Conservation (phyloP, 768 basidiomycete species). For the Lanmaoa pseudosensibilis region DNA sequence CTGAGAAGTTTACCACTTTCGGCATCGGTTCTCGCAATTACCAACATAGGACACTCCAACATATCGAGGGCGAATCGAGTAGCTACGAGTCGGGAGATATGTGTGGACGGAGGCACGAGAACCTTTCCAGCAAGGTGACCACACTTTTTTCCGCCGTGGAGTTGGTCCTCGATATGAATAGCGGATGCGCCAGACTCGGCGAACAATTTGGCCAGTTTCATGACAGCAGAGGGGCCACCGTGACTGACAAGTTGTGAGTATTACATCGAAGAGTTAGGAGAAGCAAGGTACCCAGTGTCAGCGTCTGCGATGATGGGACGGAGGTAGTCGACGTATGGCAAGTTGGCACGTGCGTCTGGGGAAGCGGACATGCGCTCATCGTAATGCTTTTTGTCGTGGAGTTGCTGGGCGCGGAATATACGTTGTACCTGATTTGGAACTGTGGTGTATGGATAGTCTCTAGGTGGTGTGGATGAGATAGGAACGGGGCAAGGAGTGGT, state of each 20-base stretch:
- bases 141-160: constrained; percentile 95
- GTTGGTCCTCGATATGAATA: constrained; percentile 91
- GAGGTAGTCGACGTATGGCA: constrained; percentile 84
- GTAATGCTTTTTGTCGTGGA: constrained; percentile 92
- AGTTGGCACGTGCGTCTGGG: constrained; percentile 60
- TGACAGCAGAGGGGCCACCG: constrained; percentile 88
- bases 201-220: constrained; percentile 93
- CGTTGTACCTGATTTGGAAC: constrained; percentile 95
- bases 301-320: constrained; percentile 93
- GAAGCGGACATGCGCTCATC: constrained; percentile 76
- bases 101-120: constrained; percentile 86
- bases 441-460: constrained; percentile 94
- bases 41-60: constrained; percentile 81
- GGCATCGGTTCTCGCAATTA: constrained; percentile 91
- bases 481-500: no score
- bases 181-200: constrained; percentile 93
- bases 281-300: constrained; percentile 75
- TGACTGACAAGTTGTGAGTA: constrained; percentile 51
- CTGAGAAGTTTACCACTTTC: constrained; percentile 84
- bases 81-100: constrained; percentile 80
- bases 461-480: constrained; percentile 29
- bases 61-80: constrained; percentile 91
- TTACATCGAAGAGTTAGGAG: neutral
- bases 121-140: constrained; percentile 92
- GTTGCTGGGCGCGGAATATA: constrained; percentile 86